These are phyloP conservation scores for Crucibulum laeve DNA, from an alignment of 768 basidiomycete genomes.

Conservation along the genomic window DNA sequence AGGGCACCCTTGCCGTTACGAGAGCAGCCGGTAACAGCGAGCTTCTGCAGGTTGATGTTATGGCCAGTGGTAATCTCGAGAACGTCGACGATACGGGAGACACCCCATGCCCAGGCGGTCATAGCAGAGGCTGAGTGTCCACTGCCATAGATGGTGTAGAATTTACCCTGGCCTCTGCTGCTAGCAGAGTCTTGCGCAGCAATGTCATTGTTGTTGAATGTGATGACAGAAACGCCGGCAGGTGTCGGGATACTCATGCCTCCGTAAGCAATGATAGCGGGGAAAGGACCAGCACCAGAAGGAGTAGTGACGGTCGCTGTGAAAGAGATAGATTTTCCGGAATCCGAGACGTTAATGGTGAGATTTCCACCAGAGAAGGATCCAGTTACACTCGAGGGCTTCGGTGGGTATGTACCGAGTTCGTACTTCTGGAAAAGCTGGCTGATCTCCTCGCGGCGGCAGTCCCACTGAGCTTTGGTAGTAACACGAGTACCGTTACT, in stretches of 20 bases:
- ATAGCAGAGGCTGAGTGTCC: slow-evolving; percentile 44
- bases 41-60: slow-evolving; percentile 41
- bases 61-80: slow-evolving; percentile 43
- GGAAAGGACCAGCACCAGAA: slow-evolving; percentile 41
- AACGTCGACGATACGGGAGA: slow-evolving; percentile 57
- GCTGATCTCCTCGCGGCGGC: slow-evolving; percentile 30
- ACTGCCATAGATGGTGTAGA: slow-evolving; percentile 52
- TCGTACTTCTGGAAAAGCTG: slow-evolving; percentile 50
- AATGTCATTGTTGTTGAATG: slow-evolving; percentile 50
- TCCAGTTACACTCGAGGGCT: slow-evolving; percentile 41
- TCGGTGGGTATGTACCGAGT: slow-evolving; percentile 43
- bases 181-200: slow-evolving; percentile 38
- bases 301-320: slow-evolving; percentile 40
- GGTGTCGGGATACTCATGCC: slow-evolving; percentile 36
- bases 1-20: slow-evolving; percentile 60
- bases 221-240: slow-evolving; percentile 38
- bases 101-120: slow-evolving; percentile 63
- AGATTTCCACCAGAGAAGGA: slow-evolving; percentile 40
- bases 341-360: slow-evolving; percentile 42
- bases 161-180: slow-evolving; percentile 52
- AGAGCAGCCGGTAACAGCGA: slow-evolving; percentile 58
- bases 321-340: slow-evolving; percentile 46
- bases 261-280: slow-evolving; percentile 49
- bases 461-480: slow-evolving; percentile 45
- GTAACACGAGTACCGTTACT: slow-evolving; percentile 34